Evolutionary conservation across 2,329 filamentous ascomycete species (phyloP).

Genomic region (Acrocalymma vagum): DNA sequence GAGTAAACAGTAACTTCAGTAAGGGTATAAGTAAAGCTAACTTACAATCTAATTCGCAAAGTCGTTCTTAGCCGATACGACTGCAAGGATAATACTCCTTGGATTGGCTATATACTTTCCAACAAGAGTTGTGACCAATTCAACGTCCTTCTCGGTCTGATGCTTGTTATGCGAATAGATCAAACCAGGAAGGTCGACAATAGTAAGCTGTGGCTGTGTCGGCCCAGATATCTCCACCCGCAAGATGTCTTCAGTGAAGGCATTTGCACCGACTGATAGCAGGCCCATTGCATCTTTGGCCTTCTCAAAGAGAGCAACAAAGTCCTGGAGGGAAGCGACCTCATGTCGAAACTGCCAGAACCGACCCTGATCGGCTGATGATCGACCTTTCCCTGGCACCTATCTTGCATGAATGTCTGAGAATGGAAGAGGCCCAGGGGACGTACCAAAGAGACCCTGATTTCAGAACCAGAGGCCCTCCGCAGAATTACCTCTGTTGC

Average conservation of each 20-base stretch:
- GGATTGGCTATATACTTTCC: slow-evolving; percentile 63
- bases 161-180: slow-evolving; percentile 32
- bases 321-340: no score
- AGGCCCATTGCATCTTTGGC: slow-evolving; percentile 63
- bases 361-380: no score
- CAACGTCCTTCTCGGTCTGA: slow-evolving; percentile 37
- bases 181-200: slow-evolving; percentile 45
- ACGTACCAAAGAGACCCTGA: no score
- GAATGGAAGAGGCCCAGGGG: no score
- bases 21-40: no score
- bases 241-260: slow-evolving; percentile 24
- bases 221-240: slow-evolving; percentile 22
- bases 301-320: slow-evolving; percentile 59
- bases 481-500: slow-evolving; percentile 66
- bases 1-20: no score
- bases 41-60: slow-evolving; percentile 62
- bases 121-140: slow-evolving; percentile 43
- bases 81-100: slow-evolving; percentile 65
- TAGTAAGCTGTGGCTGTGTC: slow-evolving; percentile 18
- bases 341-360: no score
- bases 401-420: no score
- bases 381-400: no score
- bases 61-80: slow-evolving; percentile 50
- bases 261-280: slow-evolving; percentile 16
- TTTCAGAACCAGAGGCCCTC: slow-evolving; percentile 39